phyloP scores from a whole-genome alignment of 2,329 filamentous ascomycete species.

The Diaporthe caulivora region DNA sequence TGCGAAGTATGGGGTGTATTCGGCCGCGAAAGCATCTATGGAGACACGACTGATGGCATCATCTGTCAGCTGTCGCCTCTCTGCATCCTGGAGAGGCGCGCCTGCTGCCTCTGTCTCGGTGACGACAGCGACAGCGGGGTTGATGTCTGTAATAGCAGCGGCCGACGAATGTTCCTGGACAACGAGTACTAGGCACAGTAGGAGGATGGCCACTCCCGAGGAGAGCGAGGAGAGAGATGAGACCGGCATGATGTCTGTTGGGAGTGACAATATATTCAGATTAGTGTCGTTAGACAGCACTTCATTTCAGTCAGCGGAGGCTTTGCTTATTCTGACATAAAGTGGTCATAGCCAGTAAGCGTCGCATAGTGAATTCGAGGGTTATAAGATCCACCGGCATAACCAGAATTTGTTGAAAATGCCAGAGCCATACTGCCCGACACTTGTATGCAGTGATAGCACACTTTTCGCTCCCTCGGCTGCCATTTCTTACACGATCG shows the following conservation, averaged over 20 bases:
- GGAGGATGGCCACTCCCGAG: background rate
- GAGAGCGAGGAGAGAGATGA: background rate
- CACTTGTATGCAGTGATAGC: background rate
- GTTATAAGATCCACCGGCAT: too few relatives aligned
- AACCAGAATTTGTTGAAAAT: background rate
- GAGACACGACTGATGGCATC: background rate
- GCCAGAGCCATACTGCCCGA: background rate
- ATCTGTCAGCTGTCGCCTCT: slow-evolving; percentile 21
- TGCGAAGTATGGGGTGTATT: background rate
- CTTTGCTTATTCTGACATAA: too few relatives aligned
- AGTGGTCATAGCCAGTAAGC: too few relatives aligned
- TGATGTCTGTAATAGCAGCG: background rate
- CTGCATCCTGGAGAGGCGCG: slow-evolving; percentile 2
- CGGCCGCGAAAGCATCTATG: background rate
- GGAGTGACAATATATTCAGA: background rate
- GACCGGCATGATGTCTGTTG: background rate
- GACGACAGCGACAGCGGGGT: background rate
- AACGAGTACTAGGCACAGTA: background rate
- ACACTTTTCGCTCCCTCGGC: background rate
- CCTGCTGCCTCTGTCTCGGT: background rate
- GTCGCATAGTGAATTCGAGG: too few relatives aligned
- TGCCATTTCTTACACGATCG: background rate
- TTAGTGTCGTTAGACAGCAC: too few relatives aligned
- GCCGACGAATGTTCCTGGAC: background rate
- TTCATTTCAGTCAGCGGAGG: too few relatives aligned